phyloP scores from a whole-genome alignment of 371 early-diverging fungal genomes.

The Lichtheimia ramosa region DNA sequence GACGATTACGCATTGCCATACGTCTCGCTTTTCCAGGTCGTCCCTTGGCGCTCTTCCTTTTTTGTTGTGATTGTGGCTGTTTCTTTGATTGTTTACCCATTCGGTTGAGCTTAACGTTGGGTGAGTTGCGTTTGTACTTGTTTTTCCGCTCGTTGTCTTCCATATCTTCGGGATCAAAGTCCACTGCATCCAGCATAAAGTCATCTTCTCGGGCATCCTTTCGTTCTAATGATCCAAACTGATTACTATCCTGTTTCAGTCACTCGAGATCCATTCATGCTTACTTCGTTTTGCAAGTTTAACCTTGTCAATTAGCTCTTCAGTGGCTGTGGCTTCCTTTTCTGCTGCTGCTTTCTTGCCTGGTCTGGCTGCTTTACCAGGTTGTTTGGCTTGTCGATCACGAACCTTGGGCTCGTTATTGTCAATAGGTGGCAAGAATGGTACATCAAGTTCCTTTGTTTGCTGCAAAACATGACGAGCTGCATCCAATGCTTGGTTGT shows the following conservation, averaged over 20 bases:
- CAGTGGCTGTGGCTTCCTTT: conserved; percentile 66
- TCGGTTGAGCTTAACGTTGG: conserved; percentile 8
- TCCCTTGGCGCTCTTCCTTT: conserved; percentile 21
- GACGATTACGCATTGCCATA: conserved; percentile 15
- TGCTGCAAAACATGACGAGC: conserved; percentile 63
- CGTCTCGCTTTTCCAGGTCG: conserved; percentile 43
- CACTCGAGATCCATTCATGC: conserved; percentile 11
- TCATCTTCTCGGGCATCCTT: conserved; percentile 10
- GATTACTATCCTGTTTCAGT: not conserved
- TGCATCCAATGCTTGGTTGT: conserved; percentile 84
- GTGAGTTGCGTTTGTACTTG: conserved; percentile 8
- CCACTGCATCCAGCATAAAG: conserved; percentile 13
- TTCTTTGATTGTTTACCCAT: not conserved
- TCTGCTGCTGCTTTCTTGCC: conserved; percentile 32
- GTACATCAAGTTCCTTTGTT: conserved; percentile 62
- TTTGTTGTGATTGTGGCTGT: conserved; percentile 2
- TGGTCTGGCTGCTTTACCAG: conserved; percentile 64
- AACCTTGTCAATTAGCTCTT: conserved; percentile 85
- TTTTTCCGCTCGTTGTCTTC: conserved; percentile 22
- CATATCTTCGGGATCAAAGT: conserved; percentile 30
- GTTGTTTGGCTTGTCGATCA: conserved; percentile 36
- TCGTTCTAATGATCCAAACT: conserved; percentile 5
- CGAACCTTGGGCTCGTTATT: conserved; percentile 93
- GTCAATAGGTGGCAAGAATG: conserved; percentile 84
- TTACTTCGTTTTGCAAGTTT: conserved; percentile 82